Conservation (phyloP, 176 grass and related monocot species). For the Musa acuminata region DNA sequence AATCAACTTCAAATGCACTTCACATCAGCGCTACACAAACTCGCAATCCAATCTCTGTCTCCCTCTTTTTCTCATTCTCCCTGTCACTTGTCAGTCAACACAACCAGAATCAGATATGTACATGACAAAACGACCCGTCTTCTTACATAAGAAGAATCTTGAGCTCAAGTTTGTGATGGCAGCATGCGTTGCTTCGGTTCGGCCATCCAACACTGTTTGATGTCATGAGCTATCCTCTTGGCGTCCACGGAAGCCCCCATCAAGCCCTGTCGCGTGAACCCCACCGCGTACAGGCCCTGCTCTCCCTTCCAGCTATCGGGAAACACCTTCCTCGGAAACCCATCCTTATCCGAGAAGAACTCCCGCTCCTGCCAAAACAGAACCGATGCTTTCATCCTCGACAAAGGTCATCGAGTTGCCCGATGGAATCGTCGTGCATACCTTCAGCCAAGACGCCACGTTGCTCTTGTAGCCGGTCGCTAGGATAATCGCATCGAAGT, state of each 20-base stretch:
- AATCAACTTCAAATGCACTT: too few relatives aligned
- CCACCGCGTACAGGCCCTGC: slow-evolving; percentile 65
- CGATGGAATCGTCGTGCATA: slow-evolving; percentile 6
- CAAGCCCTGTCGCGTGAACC: slow-evolving; percentile 62
- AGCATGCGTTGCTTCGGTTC: slow-evolving; percentile 8
- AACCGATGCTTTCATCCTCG: too few relatives aligned
- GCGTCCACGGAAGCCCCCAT: slow-evolving; percentile 73
- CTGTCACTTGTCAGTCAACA: too few relatives aligned
- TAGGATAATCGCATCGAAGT: slow-evolving; percentile 57
- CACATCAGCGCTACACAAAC: too few relatives aligned
- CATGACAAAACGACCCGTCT: too few relatives aligned
- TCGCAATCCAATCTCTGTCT: too few relatives aligned
- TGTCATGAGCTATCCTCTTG: slow-evolving; percentile 57
- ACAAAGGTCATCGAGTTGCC: neutral
- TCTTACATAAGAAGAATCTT: too few relatives aligned
- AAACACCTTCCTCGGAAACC: slow-evolving; percentile 70
- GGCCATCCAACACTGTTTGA: slow-evolving; percentile 48
- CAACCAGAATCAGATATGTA: too few relatives aligned
- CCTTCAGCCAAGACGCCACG: slow-evolving; percentile 80
- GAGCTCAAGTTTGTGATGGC: too few relatives aligned
- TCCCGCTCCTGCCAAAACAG: slow-evolving; percentile 44
- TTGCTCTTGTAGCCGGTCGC: slow-evolving; percentile 97
- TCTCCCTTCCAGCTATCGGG: slow-evolving; percentile 82
- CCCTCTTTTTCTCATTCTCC: too few relatives aligned
- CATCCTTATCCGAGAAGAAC: slow-evolving; percentile 79